These are phyloP conservation scores for Acidiella bohemica DNA, from an alignment of 495 filamentous ascomycete genomes.

Conservation along the genomic window DNA sequence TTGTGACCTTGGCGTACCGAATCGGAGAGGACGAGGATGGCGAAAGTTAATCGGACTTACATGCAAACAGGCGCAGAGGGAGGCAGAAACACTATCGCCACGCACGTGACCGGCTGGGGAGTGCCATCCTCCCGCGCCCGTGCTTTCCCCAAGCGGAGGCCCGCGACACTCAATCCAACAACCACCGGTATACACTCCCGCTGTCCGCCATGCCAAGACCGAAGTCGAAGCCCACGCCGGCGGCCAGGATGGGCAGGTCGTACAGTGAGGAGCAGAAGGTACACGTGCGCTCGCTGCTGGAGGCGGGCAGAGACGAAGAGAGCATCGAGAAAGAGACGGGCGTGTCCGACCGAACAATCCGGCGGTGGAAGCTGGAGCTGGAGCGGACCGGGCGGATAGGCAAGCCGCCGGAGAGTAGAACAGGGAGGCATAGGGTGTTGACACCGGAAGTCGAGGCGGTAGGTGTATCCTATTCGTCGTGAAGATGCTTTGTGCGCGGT, in stretches of 20 bases:
- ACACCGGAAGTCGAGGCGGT: constrained; percentile 15
- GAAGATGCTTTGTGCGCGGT: neutral
- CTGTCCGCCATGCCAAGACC: too few species aligned
- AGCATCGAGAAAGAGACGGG: constrained; percentile 17
- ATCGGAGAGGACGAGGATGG: too few species aligned
- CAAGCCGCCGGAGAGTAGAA: constrained; percentile 19
- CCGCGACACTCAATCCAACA: too few species aligned
- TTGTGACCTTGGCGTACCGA: too few species aligned
- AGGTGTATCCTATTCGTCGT: constrained; percentile 1
- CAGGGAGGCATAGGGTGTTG: constrained; percentile 17
- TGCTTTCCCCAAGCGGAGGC: too few species aligned
- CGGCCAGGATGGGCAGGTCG: constrained; percentile 14
- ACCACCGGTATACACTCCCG: too few species aligned
- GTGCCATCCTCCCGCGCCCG: too few species aligned
- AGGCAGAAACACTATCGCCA: too few species aligned
- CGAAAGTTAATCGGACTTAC: too few species aligned
- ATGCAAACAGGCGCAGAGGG: too few species aligned
- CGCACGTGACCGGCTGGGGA: too few species aligned
- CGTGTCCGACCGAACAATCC: constrained; percentile 16
- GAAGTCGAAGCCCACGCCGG: too few species aligned
- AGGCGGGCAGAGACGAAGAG: constrained; percentile 14
- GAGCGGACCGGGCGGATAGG: constrained; percentile 19
- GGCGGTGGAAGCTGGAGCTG: constrained; percentile 19
- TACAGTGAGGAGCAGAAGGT: constrained; percentile 10
- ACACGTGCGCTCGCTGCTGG: constrained; percentile 10